Base-by-base conservation (phyloP, 1,284 basidiomycete species). In the Heterobasidion annosum region DNA sequence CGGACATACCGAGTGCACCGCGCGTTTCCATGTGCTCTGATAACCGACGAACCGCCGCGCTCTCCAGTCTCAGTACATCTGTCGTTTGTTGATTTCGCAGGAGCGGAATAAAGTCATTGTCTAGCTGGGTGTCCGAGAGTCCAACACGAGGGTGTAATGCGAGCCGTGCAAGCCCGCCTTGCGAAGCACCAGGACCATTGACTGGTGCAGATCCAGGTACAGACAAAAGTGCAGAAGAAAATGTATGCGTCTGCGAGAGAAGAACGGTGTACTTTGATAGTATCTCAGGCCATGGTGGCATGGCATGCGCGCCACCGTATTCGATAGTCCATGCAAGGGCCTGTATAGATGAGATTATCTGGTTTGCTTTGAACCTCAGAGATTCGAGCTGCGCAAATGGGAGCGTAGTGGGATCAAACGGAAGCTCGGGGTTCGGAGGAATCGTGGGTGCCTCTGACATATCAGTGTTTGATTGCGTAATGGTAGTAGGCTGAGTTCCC, bases 231-330 rank as follows among this genome's bases (percentile, higher is more conserved):
- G 81, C 79, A 44, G 73, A 78, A 43, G 81, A 83, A 60, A 91
- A 79, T 60, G 75, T 84, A 63, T 88, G 85, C 0, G 85, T 88
- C 62, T 91, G 88, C 0, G 86, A 88, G 52, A 91, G 76, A 33
- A 91, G 74, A 56, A 88, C 75, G 61, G 83, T 90, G 76, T 91
- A 91, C 70, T 89, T 90, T 16, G 85, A 82, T 51, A 91, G 73
- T 51, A 91, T 80, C 62, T 91, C 88, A 0, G 88, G 88, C 89
- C 89, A 91, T 8, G 85, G 68, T 2, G 82, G 82, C 79, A 89
- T 86, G 19, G 61, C 62, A 13, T 68, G 70, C 50, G 74, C 75
- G 46, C 80, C 74, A 8, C 77, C 75, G 2, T 70, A 73, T 57
- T 88, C 83, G 57, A 91, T 71, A 3, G 78, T 83, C 45, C 77